These are phyloP conservation scores for Ceratocystis cubensis DNA, from an alignment of 2,329 filamentous ascomycete genomes.

Conservation along the genomic window DNA sequence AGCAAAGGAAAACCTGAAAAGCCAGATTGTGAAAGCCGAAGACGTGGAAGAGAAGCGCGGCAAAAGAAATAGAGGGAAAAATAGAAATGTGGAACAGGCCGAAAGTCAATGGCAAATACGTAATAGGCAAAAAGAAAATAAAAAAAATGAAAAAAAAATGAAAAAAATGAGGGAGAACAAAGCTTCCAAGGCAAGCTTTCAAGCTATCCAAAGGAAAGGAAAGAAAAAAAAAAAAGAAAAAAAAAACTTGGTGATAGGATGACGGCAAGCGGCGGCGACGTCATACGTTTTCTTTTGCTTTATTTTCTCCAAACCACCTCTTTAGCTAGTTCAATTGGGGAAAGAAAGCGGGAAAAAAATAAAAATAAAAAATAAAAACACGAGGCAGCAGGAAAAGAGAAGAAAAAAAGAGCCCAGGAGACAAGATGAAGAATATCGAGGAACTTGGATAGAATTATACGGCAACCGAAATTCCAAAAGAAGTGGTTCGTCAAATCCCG, in stretches of 20 bases:
- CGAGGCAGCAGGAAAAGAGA: conserved; percentile 9
- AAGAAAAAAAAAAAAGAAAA: not conserved
- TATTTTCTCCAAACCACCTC: not conserved
- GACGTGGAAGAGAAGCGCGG: not conserved
- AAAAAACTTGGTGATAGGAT: not conserved
- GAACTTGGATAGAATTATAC: not conserved
- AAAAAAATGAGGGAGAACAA: not conserved
- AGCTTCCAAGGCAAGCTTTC: not conserved
- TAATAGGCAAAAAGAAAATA: not conserved
- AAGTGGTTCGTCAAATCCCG: too few relatives aligned
- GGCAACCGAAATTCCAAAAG: not conserved
- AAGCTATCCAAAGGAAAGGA: not conserved
- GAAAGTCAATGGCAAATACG: not conserved
- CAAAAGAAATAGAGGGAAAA: not conserved
- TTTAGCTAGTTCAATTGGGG: not conserved
- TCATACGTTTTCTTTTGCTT: conserved; percentile 10
- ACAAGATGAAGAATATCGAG: not conserved
- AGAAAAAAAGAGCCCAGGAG: not conserved
- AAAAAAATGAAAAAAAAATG: too few relatives aligned
- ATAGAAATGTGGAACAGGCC: not conserved
- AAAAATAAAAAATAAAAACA: not conserved
- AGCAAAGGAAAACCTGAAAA: not conserved
- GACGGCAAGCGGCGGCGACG: not conserved
- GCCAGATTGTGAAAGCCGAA: not conserved
- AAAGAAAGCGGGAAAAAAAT: not conserved